Evolutionary conservation across 2,329 filamentous ascomycete species (phyloP).

Genomic region (Onygenales sp.): DNA sequence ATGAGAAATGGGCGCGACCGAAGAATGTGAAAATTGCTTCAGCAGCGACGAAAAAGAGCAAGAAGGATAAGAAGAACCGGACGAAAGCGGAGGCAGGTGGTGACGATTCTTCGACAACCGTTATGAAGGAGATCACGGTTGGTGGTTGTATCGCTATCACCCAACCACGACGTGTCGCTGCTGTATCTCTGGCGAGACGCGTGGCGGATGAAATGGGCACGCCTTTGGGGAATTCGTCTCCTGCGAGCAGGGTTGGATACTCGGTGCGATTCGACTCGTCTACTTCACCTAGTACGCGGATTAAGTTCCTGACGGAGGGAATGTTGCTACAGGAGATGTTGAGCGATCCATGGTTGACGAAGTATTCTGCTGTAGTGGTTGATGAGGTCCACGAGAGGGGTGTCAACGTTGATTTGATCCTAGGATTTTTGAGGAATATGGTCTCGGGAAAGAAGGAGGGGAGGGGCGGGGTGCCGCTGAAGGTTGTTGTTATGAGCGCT

Average conservation of each 20-base stretch:
- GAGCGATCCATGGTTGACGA: constrained; percentile 67
- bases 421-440: constrained; percentile 79
- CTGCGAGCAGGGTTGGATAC: constrained; percentile 68
- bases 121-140: constrained; percentile 42
- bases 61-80: constrained; percentile 14
- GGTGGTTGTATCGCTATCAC: constrained; percentile 86
- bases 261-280: constrained; percentile 90
- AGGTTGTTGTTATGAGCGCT: constrained; percentile 93
- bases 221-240: constrained; percentile 49
- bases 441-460: constrained; percentile 49
- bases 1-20: constrained; percentile 68
- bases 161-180: constrained; percentile 85
- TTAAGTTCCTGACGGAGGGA: constrained; percentile 94
- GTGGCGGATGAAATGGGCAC: constrained; percentile 76
- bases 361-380: constrained; percentile 84
- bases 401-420: constrained; percentile 81
- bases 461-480: constrained; percentile 64
- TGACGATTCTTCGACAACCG: not conserved
- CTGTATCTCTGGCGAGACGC: constrained; percentile 78
- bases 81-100: not conserved
- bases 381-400: constrained; percentile 97
- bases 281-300: constrained; percentile 66
- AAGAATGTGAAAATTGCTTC: constrained; percentile 42
- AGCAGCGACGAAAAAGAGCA: constrained; percentile 5
- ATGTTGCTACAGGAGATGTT: constrained; percentile 93